Percentiles rank a stretch among this genome's conserved stretches.
Conservation (phyloP, 2,329 filamentous ascomycete species). For the Nigrograna mackinnonii region DNA sequence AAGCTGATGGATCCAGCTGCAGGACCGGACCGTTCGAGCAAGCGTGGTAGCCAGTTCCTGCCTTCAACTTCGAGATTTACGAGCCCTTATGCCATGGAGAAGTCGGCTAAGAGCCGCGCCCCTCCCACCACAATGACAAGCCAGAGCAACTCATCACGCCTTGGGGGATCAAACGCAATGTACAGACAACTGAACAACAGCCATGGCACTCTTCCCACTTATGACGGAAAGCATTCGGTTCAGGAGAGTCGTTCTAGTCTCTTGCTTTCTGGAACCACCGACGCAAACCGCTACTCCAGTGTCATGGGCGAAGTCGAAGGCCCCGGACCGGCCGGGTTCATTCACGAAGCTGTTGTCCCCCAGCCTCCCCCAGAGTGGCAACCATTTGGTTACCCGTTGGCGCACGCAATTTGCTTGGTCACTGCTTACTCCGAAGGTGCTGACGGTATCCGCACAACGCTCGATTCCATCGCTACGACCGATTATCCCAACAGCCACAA, state of each 20-base stretch:
- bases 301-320: conserved; percentile 66
- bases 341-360: conserved; percentile 92
- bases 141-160: conserved; percentile 74
- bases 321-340: conserved; percentile 87
- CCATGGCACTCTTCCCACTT: conserved; percentile 56
- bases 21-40: conserved; percentile 72
- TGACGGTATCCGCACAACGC: conserved; percentile 86
- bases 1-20: conserved; percentile 76
- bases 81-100: conserved; percentile 80
- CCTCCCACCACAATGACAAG: conserved; percentile 92
- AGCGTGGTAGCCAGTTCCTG: conserved; percentile 81
- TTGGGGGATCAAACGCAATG: conserved; percentile 70
- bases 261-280: conserved; percentile 44
- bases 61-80: conserved; percentile 95
- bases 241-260: conserved; percentile 47
- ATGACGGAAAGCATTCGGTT: conserved; percentile 39
- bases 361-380: conserved; percentile 97
- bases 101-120: conserved; percentile 54
- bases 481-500: conserved; percentile 99
- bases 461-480: conserved; percentile 95
- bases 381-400: conserved; percentile 92
- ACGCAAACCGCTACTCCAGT: conserved; percentile 56
- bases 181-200: conserved; percentile 67
- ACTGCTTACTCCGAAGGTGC: conserved; percentile 97
- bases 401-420: conserved; percentile 90